Evolutionary conservation across 2,329 filamentous ascomycete species (phyloP), one percentile per base, ranked within the genome.

Genomic region (Xylariaceae sp.): DNA sequence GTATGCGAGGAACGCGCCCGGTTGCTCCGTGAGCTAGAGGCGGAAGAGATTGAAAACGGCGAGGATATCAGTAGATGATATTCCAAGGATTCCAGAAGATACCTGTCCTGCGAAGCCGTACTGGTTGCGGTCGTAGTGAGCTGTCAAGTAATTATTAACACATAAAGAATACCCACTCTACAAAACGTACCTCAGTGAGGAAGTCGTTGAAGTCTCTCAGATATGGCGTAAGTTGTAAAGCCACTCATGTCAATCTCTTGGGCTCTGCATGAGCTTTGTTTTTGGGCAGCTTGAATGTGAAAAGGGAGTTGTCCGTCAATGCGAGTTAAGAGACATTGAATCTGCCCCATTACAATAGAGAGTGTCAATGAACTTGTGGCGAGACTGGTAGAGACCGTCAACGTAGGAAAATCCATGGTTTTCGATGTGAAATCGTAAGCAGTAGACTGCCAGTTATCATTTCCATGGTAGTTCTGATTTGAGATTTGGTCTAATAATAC

Each of bases 1-100:
- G 76, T 82, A 2, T 62, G 76, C 4, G 68, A 74, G 4, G 81
- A 82, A 68, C 74, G 80, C 9, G 68, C 66, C 35, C 72, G 69
- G 44, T 66, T 82, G 63, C 69, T 84, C 51, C 69, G 60, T 5
- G 75, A 75, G 35, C 70, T 74, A 67, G 75, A 80, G 67, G 56
- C 64, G 11, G 69, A 74, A 2, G 80, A 82, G 70, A 69, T 78
- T 48, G 75, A 80, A 55, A 74, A 67, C 42, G 69, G 68, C 4
- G 66, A 69, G 51, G 64, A 70, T 35, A 60, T 69, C 15, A 66
- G 67, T 9, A 64, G 63, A 50, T 69, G 64, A 69, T 64, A 70
- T 35, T 63, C 65, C 1, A 67, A 70, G 13, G 62, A 37, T 2
- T 53, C 37, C 61, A 62, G 6, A 58, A 61, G 23, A 44, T 51